These are phyloP conservation scores for Phytophthora ohioensis DNA, from an alignment of 352 stramenopile species.

Conservation along the genomic window DNA sequence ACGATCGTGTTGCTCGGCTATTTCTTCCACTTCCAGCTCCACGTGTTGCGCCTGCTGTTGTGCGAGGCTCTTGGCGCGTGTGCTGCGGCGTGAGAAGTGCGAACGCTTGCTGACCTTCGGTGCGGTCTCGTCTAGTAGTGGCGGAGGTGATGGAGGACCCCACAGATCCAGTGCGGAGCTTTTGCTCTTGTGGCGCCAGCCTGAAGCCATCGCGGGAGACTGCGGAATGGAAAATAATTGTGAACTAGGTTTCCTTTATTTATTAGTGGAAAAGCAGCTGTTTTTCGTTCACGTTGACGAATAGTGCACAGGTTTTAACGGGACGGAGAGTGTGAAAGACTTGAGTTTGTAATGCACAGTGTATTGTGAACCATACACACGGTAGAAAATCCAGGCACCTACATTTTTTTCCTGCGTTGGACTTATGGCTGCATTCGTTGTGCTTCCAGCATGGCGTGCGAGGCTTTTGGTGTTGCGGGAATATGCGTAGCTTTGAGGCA, in stretches of 20 bases:
- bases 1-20: slow-evolving; percentile 34
- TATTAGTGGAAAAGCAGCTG: slow-evolving; percentile 16
- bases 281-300: slow-evolving; percentile 11
- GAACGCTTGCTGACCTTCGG: slow-evolving; percentile 16
- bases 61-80: slow-evolving; percentile 14
- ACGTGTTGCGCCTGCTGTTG: slow-evolving; percentile 20
- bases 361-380: slow-evolving; percentile 10
- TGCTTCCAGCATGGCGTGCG: slow-evolving; percentile 14
- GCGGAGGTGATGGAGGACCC: slow-evolving; percentile 25
- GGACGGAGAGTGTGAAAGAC: neutral
- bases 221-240: slow-evolving; percentile 17
- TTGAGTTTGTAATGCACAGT: slow-evolving; percentile 7
- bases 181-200: slow-evolving; percentile 17
- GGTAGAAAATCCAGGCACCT: slow-evolving; percentile 25
- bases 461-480: neutral
- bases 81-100: slow-evolving; percentile 30
- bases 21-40: slow-evolving; percentile 46
- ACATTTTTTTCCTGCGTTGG: slow-evolving; percentile 24
- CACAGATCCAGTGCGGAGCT: slow-evolving; percentile 2
- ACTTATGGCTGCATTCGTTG: slow-evolving; percentile 17
- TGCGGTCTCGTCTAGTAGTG: slow-evolving; percentile 32
- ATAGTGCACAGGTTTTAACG: neutral
- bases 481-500: neutral
- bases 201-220: slow-evolving; percentile 28
- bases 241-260: slow-evolving; percentile 9